These are phyloP conservation scores for Debaryomyces maramus DNA, from an alignment of 805 yeast species.

Conservation along the genomic window DNA sequence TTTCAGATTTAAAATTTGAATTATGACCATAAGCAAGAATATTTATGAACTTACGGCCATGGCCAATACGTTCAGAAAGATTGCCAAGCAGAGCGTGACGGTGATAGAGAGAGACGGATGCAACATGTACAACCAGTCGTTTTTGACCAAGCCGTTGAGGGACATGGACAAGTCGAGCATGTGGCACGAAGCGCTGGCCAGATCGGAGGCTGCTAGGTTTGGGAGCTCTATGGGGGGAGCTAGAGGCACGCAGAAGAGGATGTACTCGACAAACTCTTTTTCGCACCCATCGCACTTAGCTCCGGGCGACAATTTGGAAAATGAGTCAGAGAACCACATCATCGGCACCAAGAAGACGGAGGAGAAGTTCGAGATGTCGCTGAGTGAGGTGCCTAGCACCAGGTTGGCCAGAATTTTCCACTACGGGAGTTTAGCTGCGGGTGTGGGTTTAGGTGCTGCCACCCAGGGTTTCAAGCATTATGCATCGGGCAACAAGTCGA, in stretches of 20 bases:
- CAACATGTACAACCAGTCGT: slow-evolving; percentile 20
- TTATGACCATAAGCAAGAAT: slow-evolving; percentile 14
- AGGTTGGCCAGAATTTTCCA: slow-evolving; percentile 88
- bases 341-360: slow-evolving; percentile 19
- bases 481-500: slow-evolving; percentile 49
- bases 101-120: slow-evolving; percentile 20
- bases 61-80: slow-evolving; percentile 23
- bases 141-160: slow-evolving; percentile 20
- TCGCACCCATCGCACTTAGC: slow-evolving; percentile 6
- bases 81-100: slow-evolving; percentile 17
- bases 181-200: slow-evolving; percentile 21
- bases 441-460: slow-evolving; percentile 82
- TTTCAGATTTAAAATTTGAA: too few relatives aligned
- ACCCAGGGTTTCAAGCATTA: slow-evolving; percentile 71
- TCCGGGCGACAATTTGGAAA: not conserved
- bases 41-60: slow-evolving; percentile 24
- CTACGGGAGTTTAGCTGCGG: slow-evolving; percentile 90
- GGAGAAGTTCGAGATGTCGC: slow-evolving; percentile 49
- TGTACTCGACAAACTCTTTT: slow-evolving; percentile 18
- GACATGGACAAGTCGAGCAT: slow-evolving; percentile 20
- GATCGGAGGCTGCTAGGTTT: slow-evolving; percentile 7
- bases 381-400: slow-evolving; percentile 80
- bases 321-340: slow-evolving; percentile 6
- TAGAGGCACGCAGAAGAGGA: slow-evolving; percentile 6
- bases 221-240: slow-evolving; percentile 2